A percentile compares a stretch with the other conserved stretches of the same genome.
Evolutionary conservation across 148 eudicot species (phyloP).

Genomic region (Heliamphora exappendiculata): DNA sequence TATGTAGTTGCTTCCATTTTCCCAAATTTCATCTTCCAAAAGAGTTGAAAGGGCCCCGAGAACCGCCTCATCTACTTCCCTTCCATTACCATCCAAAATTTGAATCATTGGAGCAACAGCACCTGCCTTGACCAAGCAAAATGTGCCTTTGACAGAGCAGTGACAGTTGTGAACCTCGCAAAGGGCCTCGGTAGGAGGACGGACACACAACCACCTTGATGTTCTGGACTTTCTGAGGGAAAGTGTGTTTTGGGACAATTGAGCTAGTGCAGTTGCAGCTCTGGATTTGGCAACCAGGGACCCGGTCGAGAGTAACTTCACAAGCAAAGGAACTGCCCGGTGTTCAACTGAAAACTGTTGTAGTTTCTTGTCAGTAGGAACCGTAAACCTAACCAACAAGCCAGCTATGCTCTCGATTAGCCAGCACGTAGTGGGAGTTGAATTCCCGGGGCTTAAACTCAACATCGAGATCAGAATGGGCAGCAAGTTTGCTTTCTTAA

Average conservation of each 20-base stretch:
- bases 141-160: conserved; percentile 52
- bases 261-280: conserved; percentile 68
- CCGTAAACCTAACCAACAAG: conserved; percentile 54
- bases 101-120: conserved; percentile 43
- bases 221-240: conserved; percentile 31
- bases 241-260: conserved; percentile 49
- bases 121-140: conserved; percentile 70
- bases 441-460: conserved; percentile 21
- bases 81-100: conserved; percentile 44
- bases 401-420: conserved; percentile 57
- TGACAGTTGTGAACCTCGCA: conserved; percentile 59
- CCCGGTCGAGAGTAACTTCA: conserved; percentile 50
- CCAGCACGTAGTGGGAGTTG: conserved; percentile 20
- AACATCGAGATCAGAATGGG: conserved; percentile 45
- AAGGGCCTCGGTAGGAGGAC: conserved; percentile 28
- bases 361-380: conserved; percentile 53
- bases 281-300: conserved; percentile 43
- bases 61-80: conserved; percentile 69
- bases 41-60: conserved; percentile 52
- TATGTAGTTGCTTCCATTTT: conserved; percentile 51
- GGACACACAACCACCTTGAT: conserved; percentile 52
- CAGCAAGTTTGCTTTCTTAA: conserved; percentile 49
- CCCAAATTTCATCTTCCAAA: conserved; percentile 57
- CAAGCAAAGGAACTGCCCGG: conserved; percentile 48
- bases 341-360: conserved; percentile 53